Evolutionary conservation across 176 grass and related monocot genomes (phyloP).

Genomic region (Raddia distichophylla): DNA sequence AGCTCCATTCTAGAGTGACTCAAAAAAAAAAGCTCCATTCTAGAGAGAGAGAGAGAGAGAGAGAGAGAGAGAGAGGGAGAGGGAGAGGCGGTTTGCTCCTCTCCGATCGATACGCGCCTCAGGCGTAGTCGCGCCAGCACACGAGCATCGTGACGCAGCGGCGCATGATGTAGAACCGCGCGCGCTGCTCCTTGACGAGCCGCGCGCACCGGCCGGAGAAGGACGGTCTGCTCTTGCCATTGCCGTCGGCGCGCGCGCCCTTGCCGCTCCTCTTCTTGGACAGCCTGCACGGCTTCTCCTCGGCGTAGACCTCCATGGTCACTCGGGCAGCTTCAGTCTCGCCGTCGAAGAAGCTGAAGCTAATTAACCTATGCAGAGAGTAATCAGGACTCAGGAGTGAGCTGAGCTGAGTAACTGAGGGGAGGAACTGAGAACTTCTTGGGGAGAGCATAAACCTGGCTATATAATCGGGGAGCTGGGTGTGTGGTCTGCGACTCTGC

Average conservation of each 20-base stretch:
- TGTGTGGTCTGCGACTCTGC: not conserved
- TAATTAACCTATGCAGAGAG: not conserved
- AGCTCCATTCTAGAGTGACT: constrained; percentile 5
- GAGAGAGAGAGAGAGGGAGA: not conserved
- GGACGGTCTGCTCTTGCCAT: constrained; percentile 46
- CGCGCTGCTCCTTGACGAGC: constrained; percentile 86
- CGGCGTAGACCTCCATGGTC: constrained; percentile 61
- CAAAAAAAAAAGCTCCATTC: constrained; percentile 17
- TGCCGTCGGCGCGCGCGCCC: constrained; percentile 26
- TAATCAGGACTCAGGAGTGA: not conserved
- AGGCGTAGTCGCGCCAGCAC: constrained; percentile 87
- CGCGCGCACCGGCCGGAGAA: constrained; percentile 79
- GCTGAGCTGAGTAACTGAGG: not conserved
- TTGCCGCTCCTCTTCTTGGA: constrained; percentile 62
- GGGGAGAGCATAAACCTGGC: constrained; percentile 12
- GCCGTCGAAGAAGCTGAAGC: not conserved
- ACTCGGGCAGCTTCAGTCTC: too few relatives aligned
- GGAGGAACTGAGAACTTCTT: not conserved
- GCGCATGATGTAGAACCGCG: constrained; percentile 93
- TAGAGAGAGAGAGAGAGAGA: not conserved
- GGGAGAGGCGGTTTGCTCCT: not conserved
- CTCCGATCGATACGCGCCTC: constrained; percentile 18
- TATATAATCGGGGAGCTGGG: constrained; percentile 46
- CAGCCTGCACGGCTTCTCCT: constrained; percentile 69
- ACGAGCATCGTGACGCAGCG: constrained; percentile 91